A percentile compares a stretch with the other conserved stretches of the same genome.
phyloP scores from a whole-genome alignment of 2,329 filamentous ascomycete genomes.

The Metarhizium anisopliae region DNA sequence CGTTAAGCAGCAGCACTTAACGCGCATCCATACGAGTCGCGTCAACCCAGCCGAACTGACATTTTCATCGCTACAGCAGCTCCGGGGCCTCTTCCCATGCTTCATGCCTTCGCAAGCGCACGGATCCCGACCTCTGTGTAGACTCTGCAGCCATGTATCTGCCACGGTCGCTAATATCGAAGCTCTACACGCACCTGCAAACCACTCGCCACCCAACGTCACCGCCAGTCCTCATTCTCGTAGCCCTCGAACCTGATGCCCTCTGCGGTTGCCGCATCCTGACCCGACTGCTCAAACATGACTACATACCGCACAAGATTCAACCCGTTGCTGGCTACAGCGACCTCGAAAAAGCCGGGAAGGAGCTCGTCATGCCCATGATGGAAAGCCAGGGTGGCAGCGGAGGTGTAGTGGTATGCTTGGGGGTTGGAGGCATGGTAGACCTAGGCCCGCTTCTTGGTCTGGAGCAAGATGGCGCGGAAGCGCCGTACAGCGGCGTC shows the following conservation, averaged over 20 bases:
- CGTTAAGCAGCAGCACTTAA: not conserved
- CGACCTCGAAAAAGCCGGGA: constrained; percentile 73
- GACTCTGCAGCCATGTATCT: constrained; percentile 67
- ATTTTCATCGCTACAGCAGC: not conserved
- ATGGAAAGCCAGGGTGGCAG: constrained; percentile 74
- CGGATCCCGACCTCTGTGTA: constrained; percentile 19
- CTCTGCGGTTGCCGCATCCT: constrained; percentile 93
- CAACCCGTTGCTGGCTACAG: constrained; percentile 89
- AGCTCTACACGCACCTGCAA: constrained; percentile 84
- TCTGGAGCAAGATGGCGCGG: constrained; percentile 54
- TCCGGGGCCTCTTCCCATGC: constrained; percentile 5
- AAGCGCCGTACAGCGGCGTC: constrained; percentile 67
- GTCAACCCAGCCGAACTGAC: not conserved
- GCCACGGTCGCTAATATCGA: constrained; percentile 77
- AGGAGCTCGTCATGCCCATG: constrained; percentile 75
- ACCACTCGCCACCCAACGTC: constrained; percentile 81
- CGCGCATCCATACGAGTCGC: not conserved
- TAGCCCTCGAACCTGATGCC: constrained; percentile 88
- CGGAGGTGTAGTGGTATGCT: constrained; percentile 82
- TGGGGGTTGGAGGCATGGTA: constrained; percentile 86
- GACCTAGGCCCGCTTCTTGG: constrained; percentile 76
- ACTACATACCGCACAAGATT: constrained; percentile 97
- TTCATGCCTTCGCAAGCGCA: constrained; percentile 16
- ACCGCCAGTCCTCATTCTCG: constrained; percentile 82
- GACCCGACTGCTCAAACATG: constrained; percentile 85